Conservation (phyloP, 129 eudicot species). For the Saussurea involucrata region DNA sequence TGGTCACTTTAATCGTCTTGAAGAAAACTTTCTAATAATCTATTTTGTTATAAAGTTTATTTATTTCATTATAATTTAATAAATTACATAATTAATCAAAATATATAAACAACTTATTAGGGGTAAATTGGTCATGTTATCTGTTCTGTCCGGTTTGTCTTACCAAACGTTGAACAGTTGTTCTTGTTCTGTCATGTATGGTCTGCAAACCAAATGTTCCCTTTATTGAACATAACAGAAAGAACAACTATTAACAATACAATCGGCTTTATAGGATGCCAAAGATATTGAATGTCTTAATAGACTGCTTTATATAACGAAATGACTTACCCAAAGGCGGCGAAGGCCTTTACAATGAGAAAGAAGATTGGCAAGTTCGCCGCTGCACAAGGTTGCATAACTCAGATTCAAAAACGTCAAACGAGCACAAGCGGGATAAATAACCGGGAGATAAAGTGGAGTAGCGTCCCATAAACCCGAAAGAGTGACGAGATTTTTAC, state of each 20-base stretch:
- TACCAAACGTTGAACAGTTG: too few species aligned
- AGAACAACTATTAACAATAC: neutral
- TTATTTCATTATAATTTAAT: too few species aligned
- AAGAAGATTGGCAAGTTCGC: conserved; percentile 55
- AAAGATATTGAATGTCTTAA: neutral
- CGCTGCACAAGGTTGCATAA: conserved; percentile 49
- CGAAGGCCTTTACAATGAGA: conserved; percentile 60
- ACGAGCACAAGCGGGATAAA: conserved; percentile 54
- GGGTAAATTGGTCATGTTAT: too few species aligned
- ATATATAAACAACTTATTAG: too few species aligned
- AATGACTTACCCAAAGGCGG: conserved; percentile 76
- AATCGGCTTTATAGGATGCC: neutral
- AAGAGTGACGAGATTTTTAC: conserved; percentile 48
- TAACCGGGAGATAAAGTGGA: conserved; percentile 50
- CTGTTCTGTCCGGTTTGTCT: too few species aligned
- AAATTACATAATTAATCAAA: too few species aligned
- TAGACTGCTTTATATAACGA: neutral
- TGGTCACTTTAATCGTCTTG: too few species aligned
- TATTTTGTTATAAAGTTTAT: too few species aligned
- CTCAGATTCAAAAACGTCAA: conserved; percentile 68
- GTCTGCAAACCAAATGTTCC: neutral
- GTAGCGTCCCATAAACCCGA: conserved; percentile 81
- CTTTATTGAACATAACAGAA: neutral
- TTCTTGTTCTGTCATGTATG: too few species aligned
- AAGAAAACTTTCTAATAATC: too few species aligned